Conservation (phyloP, 2,329 filamentous ascomycete species). For the Colletotrichum camelliae region DNA sequence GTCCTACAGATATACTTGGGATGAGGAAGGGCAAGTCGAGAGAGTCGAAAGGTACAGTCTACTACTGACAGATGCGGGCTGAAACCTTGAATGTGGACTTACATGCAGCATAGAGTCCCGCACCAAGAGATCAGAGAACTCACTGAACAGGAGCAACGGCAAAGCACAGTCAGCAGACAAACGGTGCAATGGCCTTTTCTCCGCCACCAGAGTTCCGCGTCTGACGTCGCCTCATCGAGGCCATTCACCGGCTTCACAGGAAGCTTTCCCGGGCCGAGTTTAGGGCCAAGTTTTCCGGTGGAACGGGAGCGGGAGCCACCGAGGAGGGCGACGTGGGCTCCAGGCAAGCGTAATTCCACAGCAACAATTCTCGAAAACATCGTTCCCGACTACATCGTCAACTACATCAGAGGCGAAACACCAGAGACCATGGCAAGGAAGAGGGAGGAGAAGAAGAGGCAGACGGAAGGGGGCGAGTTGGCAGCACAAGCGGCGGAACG, state of each 20-base stretch:
- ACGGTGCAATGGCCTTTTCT: constrained; percentile 25
- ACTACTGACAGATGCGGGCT: not conserved
- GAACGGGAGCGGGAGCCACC: not conserved
- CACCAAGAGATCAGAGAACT: not conserved
- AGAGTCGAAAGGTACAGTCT: constrained; percentile 16
- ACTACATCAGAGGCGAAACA: constrained; percentile 61
- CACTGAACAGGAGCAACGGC: not conserved
- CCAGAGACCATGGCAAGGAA: constrained; percentile 56
- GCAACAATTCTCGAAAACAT: constrained; percentile 36
- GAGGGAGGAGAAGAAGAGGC: constrained; percentile 38
- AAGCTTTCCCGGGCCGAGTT: not conserved
- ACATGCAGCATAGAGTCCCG: not conserved
- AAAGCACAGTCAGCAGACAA: constrained; percentile 20
- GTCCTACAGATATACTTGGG: constrained; percentile 24
- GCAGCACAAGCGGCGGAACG: not conserved
- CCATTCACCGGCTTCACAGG: constrained; percentile 19
- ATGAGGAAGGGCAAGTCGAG: constrained; percentile 22
- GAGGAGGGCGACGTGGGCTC: constrained; percentile 22
- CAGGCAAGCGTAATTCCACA: constrained; percentile 21
- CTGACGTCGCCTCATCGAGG: constrained; percentile 17
- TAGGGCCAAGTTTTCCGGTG: not conserved
- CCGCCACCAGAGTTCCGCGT: constrained; percentile 16
- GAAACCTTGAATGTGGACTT: not conserved
- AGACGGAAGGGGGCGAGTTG: constrained; percentile 35
- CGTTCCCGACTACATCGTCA: constrained; percentile 61